These are phyloP conservation scores for Vanrija sp. DNA, from an alignment of 1,284 basidiomycete genomes.

Conservation along the genomic window DNA sequence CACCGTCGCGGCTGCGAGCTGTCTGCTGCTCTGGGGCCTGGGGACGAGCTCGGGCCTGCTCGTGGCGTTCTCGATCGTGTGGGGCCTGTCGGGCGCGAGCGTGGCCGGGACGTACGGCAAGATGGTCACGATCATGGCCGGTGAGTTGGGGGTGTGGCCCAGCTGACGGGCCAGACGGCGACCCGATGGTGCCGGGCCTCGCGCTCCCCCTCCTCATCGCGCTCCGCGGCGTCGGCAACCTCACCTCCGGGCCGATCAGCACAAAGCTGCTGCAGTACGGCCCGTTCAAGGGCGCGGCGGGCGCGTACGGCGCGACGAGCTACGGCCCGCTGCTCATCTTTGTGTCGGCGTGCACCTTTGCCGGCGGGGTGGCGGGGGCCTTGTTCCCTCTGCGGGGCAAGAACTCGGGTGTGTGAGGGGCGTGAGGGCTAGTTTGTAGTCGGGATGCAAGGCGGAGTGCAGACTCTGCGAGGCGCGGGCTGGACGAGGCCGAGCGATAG, in stretches of 20 bases:
- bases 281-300: slow-evolving; percentile 24
- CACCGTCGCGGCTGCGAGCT: slow-evolving; percentile 30
- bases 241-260: slow-evolving; percentile 40
- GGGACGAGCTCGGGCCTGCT: slow-evolving; percentile 29
- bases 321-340: slow-evolving; percentile 33
- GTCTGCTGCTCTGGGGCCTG: slow-evolving; percentile 47
- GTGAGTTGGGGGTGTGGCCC: background rate
- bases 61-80: slow-evolving; percentile 28
- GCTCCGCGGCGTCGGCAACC: slow-evolving; percentile 41
- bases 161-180: slow-evolving; percentile 21
- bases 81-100: slow-evolving; percentile 28
- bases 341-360: too few species aligned
- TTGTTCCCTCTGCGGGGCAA: too few species aligned
- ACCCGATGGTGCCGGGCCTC: slow-evolving; percentile 29
- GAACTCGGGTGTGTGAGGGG: too few species aligned
- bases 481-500: too few species aligned
- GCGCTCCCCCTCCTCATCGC: slow-evolving; percentile 42
- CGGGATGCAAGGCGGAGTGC: too few species aligned
- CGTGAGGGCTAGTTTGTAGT: too few species aligned
- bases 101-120: slow-evolving; percentile 34
- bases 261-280: slow-evolving; percentile 30
- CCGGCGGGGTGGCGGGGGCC: too few species aligned
- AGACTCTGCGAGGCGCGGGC: too few species aligned
- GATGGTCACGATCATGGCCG: slow-evolving; percentile 28
- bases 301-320: slow-evolving; percentile 43